Evolutionary conservation across 495 filamentous ascomycete genomes (phyloP).

Genomic region (Xylaria castorea): DNA sequence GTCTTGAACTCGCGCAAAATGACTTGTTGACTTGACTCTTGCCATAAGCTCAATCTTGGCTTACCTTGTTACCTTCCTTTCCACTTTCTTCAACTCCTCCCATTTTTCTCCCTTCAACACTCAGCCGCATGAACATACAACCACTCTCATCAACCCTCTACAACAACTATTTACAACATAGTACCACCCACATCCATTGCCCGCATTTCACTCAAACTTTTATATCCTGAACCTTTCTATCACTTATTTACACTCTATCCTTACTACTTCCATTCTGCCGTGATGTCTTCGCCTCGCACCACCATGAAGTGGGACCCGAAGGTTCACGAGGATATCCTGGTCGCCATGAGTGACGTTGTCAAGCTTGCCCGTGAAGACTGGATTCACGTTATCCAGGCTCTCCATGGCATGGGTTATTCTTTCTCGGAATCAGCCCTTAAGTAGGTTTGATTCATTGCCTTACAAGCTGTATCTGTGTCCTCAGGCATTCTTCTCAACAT

Average conservation of each 20-base stretch:
- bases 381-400: slow-evolving; percentile 19
- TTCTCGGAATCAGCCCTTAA: slow-evolving; percentile 41
- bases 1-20: slow-evolving; percentile 16
- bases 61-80: neutral
- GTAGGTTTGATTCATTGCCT: slow-evolving; percentile 31
- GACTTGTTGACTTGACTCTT: slow-evolving; percentile 5
- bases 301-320: slow-evolving; percentile 35
- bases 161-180: neutral
- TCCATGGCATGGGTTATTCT: slow-evolving; percentile 35
- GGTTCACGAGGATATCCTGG: slow-evolving; percentile 35
- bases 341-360: slow-evolving; percentile 33
- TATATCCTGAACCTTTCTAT: neutral
- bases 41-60: neutral
- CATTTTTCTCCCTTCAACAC: neutral
- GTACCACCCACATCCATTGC: neutral
- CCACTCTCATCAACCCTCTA: neutral
- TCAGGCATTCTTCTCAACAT: neutral
- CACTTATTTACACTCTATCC: neutral
- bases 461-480: neutral
- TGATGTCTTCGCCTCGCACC: slow-evolving; percentile 27
- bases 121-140: neutral
- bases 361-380: slow-evolving; percentile 34
- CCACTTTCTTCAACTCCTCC: neutral
- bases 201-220: neutral
- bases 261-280: neutral